Conservation (phyloP, 805 yeast genomes). For the Candida koratica region DNA sequence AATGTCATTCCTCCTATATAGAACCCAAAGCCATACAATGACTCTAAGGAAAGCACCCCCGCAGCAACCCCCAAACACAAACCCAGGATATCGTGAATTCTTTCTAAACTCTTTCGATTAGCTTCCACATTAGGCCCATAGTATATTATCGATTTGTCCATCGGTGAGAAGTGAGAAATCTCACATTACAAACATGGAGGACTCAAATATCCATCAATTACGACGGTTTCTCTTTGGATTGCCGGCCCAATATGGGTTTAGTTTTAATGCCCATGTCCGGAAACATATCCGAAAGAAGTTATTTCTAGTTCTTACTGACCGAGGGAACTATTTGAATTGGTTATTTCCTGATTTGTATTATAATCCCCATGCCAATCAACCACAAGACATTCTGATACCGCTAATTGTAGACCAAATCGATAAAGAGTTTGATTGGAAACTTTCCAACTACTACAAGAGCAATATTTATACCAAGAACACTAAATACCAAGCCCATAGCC, state of each 20-base stretch:
- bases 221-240: conserved; percentile 32
- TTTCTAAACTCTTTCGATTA: conserved; percentile 26
- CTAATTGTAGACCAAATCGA: conserved; percentile 18
- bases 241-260: conserved; percentile 27
- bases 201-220: conserved; percentile 11
- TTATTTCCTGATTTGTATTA: conserved; percentile 30
- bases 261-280: conserved; percentile 23
- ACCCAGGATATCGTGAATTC: conserved; percentile 36
- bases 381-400: neutral
- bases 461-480: conserved; percentile 16
- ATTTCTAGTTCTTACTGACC: conserved; percentile 28
- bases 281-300: conserved; percentile 27
- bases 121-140: conserved; percentile 29
- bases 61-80: conserved; percentile 38
- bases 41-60: conserved; percentile 38
- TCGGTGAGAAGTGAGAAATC: neutral
- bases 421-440: conserved; percentile 29
- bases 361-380: neutral
- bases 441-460: conserved; percentile 25
- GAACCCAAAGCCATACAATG: conserved; percentile 32
- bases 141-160: conserved; percentile 15
- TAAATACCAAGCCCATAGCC: conserved; percentile 21
- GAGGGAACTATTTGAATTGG: conserved; percentile 32
- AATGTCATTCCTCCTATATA: conserved; percentile 32
- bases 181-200: conserved; percentile 2